These are phyloP conservation scores for Steccherinum ochraceum DNA, from an alignment of 768 basidiomycete species.

Conservation along the genomic window DNA sequence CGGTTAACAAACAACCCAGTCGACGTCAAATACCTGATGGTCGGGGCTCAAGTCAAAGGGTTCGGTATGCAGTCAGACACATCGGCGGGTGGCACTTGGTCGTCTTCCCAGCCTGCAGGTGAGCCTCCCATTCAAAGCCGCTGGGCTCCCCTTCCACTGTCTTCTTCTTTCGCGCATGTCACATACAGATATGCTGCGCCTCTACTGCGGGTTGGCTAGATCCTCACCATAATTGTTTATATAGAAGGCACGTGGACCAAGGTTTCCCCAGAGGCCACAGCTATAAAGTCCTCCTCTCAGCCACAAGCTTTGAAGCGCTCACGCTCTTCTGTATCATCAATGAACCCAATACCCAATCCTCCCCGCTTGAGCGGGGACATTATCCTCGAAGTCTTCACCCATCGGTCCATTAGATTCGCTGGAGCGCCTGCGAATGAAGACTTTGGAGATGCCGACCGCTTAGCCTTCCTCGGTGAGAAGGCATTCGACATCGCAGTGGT, in stretches of 20 bases:
- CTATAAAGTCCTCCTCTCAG: slow-evolving; percentile 14
- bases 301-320: slow-evolving; percentile 36
- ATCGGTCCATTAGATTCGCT: slow-evolving; percentile 50
- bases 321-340: slow-evolving; percentile 20
- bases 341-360: slow-evolving; percentile 31
- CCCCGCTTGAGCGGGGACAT: slow-evolving; percentile 48
- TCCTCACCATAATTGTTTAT: slow-evolving; percentile 4
- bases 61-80: slow-evolving; percentile 20
- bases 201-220: neutral
- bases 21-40: slow-evolving; percentile 10
- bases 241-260: slow-evolving; percentile 20
- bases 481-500: slow-evolving; percentile 49
- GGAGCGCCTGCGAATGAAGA: slow-evolving; percentile 14
- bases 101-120: neutral
- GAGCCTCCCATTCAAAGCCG: neutral
- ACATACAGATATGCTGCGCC: too few relatives aligned
- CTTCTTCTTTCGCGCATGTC: neutral
- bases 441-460: slow-evolving; percentile 55
- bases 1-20: too few relatives aligned
- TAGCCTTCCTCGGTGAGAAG: slow-evolving; percentile 50
- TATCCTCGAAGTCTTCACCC: slow-evolving; percentile 64
- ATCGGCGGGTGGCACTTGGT: slow-evolving; percentile 6
- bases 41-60: slow-evolving; percentile 19
- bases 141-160: too few relatives aligned
- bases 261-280: slow-evolving; percentile 6